phyloP scores from a whole-genome alignment of 805 yeast species.

The Wickerhamomyces sydowiorum region DNA sequence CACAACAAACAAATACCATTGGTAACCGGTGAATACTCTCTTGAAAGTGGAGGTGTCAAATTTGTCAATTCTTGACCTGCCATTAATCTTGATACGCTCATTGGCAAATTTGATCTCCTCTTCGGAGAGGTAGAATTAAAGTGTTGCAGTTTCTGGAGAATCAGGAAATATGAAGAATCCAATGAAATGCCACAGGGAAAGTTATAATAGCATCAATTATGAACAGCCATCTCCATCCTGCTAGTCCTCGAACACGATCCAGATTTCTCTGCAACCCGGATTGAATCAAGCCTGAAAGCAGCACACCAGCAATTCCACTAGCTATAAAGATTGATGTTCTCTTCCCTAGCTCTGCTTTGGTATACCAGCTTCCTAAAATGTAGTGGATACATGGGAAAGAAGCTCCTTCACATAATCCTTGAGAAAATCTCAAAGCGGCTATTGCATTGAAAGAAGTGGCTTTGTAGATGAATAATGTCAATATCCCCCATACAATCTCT shows the following conservation, averaged over 20 bases:
- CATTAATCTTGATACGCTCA: no score
- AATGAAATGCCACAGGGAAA: constrained; percentile 42
- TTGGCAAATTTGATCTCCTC: no score
- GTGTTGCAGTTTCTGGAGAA: constrained; percentile 20
- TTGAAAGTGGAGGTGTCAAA: constrained; percentile 10
- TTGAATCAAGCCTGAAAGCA: constrained; percentile 33
- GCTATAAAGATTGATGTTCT: constrained; percentile 13
- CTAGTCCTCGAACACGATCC: constrained; percentile 33
- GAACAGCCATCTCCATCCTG: constrained; percentile 28
- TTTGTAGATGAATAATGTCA: not conserved
- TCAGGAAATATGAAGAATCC: constrained; percentile 46
- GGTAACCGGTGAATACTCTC: constrained; percentile 14
- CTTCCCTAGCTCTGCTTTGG: constrained; percentile 6
- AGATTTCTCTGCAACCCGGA: constrained; percentile 33
- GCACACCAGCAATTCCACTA: constrained; percentile 10
- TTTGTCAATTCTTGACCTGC: no score
- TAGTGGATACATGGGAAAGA: constrained; percentile 14
- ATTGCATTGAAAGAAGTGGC: not conserved
- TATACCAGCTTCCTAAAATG: constrained; percentile 12
- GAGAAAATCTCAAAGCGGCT: not conserved
- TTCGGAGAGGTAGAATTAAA: constrained; percentile 10
- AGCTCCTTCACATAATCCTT: constrained; percentile 7
- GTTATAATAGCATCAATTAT: constrained; percentile 42
- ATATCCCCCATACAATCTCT: not conserved
- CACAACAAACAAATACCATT: constrained; percentile 15